Conservation (phyloP, 2,329 filamentous ascomycete genomes). For the Claviceps sorghi region DNA sequence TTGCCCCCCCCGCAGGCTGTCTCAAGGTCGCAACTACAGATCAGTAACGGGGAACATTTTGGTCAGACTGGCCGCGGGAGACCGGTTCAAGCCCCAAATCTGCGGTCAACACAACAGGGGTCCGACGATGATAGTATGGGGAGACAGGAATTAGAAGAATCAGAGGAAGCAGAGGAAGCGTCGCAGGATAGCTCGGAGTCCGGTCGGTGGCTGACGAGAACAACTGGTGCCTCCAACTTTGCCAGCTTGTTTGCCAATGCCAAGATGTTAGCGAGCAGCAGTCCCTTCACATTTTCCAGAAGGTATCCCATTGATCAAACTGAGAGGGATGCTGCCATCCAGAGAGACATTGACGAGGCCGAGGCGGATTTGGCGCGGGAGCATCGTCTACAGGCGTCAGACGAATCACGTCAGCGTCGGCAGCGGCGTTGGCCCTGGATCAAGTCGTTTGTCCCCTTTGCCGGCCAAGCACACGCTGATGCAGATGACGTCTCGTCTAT, state of each 20-base stretch:
- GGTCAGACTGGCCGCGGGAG: not conserved
- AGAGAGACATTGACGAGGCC: conserved; percentile 10
- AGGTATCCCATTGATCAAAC: conserved; percentile 7
- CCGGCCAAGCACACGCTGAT: not conserved
- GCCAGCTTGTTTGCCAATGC: conserved; percentile 5
- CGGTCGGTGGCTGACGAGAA: conserved; percentile 6
- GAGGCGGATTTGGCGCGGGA: conserved; percentile 5
- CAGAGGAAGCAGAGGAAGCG: not conserved
- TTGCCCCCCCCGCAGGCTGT: not conserved
- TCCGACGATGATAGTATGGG: not conserved
- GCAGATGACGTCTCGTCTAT: not conserved
- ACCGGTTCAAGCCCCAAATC: not conserved
- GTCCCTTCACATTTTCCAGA: conserved; percentile 3
- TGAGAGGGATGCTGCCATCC: conserved; percentile 12
- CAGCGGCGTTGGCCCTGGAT: conserved; percentile 11
- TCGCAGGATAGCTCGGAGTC: conserved; percentile 4
- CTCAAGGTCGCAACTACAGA: not conserved
- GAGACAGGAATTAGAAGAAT: not conserved
- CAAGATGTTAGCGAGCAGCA: conserved; percentile 5
- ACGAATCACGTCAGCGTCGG: conserved; percentile 5
- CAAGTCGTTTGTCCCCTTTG: conserved; percentile 7
- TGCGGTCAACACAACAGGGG: not conserved
- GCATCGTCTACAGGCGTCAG: conserved; percentile 3
- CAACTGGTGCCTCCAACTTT: conserved; percentile 4
- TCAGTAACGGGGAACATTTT: not conserved